Percentiles rank a stretch among this genome's conserved stretches.
phyloP scores from a whole-genome alignment of 345 rosid genomes.

The Mercurialis annua region DNA sequence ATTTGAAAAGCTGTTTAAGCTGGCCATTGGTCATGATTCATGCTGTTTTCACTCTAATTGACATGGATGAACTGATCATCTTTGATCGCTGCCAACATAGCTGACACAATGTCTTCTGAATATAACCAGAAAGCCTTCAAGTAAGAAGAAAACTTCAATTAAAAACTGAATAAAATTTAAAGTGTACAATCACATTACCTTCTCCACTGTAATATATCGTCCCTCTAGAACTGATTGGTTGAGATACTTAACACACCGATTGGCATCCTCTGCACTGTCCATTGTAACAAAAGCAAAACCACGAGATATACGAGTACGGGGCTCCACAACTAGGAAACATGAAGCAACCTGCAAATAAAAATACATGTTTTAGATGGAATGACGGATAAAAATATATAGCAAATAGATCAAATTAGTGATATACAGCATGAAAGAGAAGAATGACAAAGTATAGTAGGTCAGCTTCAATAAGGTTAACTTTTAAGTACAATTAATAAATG shows the following conservation, averaged over 20 bases:
- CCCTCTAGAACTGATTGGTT: constrained; percentile 97
- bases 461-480: too few species aligned
- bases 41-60: constrained; percentile 90
- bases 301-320: constrained; percentile 88
- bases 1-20: constrained; percentile 97
- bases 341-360: constrained; percentile 63
- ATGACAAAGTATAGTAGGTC: too few species aligned
- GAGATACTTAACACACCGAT: constrained; percentile 87
- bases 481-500: not conserved
- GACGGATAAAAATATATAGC: too few species aligned
- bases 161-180: constrained; percentile 16
- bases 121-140: constrained; percentile 88
- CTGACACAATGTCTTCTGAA: constrained; percentile 93
- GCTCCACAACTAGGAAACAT: constrained; percentile 92
- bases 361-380: not conserved
- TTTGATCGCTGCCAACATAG: constrained; percentile 97
- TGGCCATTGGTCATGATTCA: constrained; percentile 93
- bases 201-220: constrained; percentile 94
- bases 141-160: constrained; percentile 48
- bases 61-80: constrained; percentile 83
- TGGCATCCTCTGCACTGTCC: constrained; percentile 74
- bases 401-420: too few species aligned
- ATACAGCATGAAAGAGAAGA: too few species aligned
- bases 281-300: constrained; percentile 96
- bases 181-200: constrained; percentile 47